These are phyloP conservation scores for Spathaspora sp. DNA, from an alignment of 805 yeast genomes.

Conservation along the genomic window DNA sequence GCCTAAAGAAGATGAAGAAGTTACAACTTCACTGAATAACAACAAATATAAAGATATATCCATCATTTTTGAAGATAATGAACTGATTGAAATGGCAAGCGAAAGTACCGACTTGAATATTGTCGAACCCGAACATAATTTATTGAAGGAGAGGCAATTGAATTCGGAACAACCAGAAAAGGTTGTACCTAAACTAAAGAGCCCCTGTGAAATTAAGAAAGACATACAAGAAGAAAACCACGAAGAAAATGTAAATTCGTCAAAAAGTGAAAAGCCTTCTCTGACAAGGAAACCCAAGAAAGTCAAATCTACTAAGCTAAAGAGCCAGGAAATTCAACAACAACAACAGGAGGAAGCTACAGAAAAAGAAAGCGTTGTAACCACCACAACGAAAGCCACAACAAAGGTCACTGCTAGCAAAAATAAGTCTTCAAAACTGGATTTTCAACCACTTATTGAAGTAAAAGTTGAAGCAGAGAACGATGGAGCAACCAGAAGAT, in stretches of 20 bases:
- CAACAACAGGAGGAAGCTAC: neutral
- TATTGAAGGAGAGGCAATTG: neutral
- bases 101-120: neutral
- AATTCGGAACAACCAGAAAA: neutral
- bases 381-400: neutral
- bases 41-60: neutral
- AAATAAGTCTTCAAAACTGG: neutral
- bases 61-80: conserved; percentile 1
- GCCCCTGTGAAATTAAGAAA: neutral
- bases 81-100: neutral
- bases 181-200: neutral
- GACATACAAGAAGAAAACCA: neutral
- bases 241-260: neutral
- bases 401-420: neutral
- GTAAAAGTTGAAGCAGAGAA: neutral
- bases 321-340: neutral
- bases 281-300: neutral
- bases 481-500: conserved; percentile 14
- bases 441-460: neutral
- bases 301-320: neutral
- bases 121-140: neutral
- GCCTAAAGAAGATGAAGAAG: neutral
- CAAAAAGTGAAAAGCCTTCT: neutral
- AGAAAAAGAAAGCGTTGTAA: too few relatives aligned
- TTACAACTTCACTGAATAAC: neutral